phyloP scores from a whole-genome alignment of 352 stramenopile genomes.

The Phytopythium aichiense region DNA sequence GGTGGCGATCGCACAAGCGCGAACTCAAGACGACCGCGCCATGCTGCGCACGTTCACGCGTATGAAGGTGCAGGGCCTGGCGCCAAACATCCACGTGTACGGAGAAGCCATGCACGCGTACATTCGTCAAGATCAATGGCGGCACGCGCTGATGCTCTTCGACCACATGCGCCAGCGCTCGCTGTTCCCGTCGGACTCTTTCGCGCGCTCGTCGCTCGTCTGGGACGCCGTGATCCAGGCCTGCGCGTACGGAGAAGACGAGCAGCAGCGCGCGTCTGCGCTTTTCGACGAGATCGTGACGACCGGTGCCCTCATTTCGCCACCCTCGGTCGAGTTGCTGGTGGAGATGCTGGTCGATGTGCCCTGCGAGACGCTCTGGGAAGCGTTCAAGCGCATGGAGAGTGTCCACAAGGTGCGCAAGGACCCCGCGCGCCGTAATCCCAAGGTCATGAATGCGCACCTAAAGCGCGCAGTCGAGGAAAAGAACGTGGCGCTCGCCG shows the following conservation, averaged over 20 bases:
- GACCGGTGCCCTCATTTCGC: constrained; percentile 34
- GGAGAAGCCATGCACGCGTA: constrained; percentile 69
- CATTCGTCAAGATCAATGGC: constrained; percentile 56
- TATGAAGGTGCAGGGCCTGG: constrained; percentile 70
- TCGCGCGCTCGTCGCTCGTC: constrained; percentile 42
- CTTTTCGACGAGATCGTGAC: constrained; percentile 46
- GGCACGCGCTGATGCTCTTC: constrained; percentile 68
- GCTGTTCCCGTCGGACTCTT: constrained; percentile 29
- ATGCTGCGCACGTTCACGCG: constrained; percentile 64
- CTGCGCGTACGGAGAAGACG: constrained; percentile 39
- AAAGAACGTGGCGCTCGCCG: constrained; percentile 40
- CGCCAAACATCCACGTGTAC: constrained; percentile 68
- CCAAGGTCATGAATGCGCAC: constrained; percentile 58
- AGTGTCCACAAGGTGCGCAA: constrained; percentile 39
- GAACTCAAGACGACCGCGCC: constrained; percentile 31
- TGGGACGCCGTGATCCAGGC: constrained; percentile 65
- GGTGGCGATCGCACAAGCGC: constrained; percentile 53
- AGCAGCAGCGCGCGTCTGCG: constrained; percentile 27
- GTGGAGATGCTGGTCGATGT: constrained; percentile 36
- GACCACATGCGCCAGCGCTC: constrained; percentile 61
- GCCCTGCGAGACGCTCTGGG: constrained; percentile 50
- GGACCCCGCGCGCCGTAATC: constrained; percentile 11
- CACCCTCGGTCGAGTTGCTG: constrained; percentile 42
- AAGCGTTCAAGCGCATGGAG: constrained; percentile 39
- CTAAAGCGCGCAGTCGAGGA: constrained; percentile 55